Base-by-base conservation (phyloP, 371 early-diverging fungal genomes). In the Entomophthora muscae region DNA sequence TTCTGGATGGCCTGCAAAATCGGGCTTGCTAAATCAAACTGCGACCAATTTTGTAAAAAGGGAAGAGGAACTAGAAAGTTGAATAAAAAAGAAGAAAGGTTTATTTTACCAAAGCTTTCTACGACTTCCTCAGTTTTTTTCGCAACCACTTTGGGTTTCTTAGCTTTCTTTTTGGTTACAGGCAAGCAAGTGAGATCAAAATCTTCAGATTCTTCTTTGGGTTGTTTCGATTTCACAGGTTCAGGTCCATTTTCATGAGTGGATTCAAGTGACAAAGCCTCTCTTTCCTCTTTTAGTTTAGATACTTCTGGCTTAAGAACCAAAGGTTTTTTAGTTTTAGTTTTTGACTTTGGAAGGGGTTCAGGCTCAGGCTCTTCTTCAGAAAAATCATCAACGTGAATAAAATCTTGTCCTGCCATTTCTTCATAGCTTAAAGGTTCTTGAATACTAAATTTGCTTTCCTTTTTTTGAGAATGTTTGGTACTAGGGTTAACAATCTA, bases 1-100 rank as follows among this genome's bases (percentile, higher is more conserved):
- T 83, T 78, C 61, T 77, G 74, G 27, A 95, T 74, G 0, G 81
- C 91, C 52, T 83, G 73, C 27, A 81, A n/a, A 53, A 94, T 73
- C 22, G 66, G 61, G 0, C 77, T 65, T 3, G 76, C 70, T 3
- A 92, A 64, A 0, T 77, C 74, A 17, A 82, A 68, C 0, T 57
- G 52, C 10, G 73, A 64, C 84, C 83, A 83, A 3, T 21, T 53
- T 53, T 24, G 27, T 52, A 13, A 51, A 21, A 12, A 30, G 5
- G 59, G 23, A 7, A 30, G 22, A 7, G 17, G 33, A 32, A 61
- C 5, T 24, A 28, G 3, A 26, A 22, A 23, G 12, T 29, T 61
- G 33, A 24, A 7, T 53, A 61, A 2, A 27, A 21, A 5, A n/a
- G 13, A 30, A 57, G 27, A 59, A 3, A 32, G 33, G 31, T 32